Evolutionary conservation across 1,284 basidiomycete genomes (phyloP).

Genomic region (Prillingera fragicola): DNA sequence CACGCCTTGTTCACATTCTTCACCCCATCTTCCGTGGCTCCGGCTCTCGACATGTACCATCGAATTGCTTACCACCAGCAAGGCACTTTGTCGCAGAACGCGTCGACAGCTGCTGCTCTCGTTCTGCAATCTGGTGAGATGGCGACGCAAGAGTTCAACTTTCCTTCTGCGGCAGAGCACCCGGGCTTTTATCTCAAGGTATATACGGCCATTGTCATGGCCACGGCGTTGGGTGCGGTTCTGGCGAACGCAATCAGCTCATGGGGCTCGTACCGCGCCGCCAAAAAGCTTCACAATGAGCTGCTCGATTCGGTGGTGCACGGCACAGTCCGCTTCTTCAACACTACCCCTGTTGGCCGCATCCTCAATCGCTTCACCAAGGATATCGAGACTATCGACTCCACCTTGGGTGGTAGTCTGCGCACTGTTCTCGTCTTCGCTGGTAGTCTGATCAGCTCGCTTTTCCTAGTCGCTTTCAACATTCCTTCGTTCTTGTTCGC

Average conservation of each 20-base stretch:
- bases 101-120: too few species aligned
- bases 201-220: conserved; percentile 39
- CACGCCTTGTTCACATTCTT: conserved; percentile 18
- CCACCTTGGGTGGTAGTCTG: conserved; percentile 62
- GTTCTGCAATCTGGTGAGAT: too few species aligned
- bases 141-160: too few species aligned
- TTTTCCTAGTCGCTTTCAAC: conserved; percentile 56
- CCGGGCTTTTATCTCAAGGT: conserved; percentile 49
- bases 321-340: conserved; percentile 45
- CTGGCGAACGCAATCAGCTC: too few species aligned
- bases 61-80: too few species aligned
- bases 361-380: conserved; percentile 73
- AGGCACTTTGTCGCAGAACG: too few species aligned
- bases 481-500: conserved; percentile 70
- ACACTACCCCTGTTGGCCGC: conserved; percentile 51
- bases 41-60: too few species aligned
- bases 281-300: conserved; percentile 37
- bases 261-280: conserved; percentile 55
- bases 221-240: conserved; percentile 35
- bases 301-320: conserved; percentile 37
- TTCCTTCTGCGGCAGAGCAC: conserved; percentile 46
- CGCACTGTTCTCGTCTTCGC: conserved; percentile 67
- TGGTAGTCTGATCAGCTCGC: conserved; percentile 64
- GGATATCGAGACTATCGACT: conserved; percentile 74
- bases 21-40: too few species aligned